Evolutionary conservation across 108 stramenopile species (phyloP).

Genomic region (Pseudonitzschia multiseries): DNA sequence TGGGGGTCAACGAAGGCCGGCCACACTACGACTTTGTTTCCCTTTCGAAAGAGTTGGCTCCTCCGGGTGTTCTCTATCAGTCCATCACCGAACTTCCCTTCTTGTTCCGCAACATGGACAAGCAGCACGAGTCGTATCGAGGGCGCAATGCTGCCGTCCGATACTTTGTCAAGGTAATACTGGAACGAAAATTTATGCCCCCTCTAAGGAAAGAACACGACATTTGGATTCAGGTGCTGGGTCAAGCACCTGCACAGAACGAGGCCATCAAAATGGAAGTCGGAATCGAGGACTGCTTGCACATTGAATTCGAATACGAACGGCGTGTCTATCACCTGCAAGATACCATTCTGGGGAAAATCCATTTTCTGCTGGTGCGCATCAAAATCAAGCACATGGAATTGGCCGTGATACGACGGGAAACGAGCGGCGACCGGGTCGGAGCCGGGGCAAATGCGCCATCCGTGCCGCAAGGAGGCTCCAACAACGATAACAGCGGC

Average conservation of each 20-base stretch:
- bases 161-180: constrained; percentile 92
- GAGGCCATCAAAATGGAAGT: constrained; percentile 98
- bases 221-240: constrained; percentile 83
- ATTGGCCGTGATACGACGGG: constrained; percentile 95
- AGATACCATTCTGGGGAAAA: constrained; percentile 95
- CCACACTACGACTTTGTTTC: constrained; percentile 92
- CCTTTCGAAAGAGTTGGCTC: constrained; percentile 91
- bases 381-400: constrained; percentile 99
- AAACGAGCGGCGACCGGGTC: constrained; percentile 88
- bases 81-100: constrained; percentile 73
- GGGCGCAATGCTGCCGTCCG: constrained; percentile 95
- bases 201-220: constrained; percentile 88
- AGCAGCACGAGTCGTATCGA: constrained; percentile 88
- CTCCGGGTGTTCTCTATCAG: constrained; percentile 88
- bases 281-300: constrained; percentile 99
- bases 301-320: constrained; percentile 99
- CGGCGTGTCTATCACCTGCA: constrained; percentile 87
- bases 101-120: constrained; percentile 85
- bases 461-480: constrained; percentile 14
- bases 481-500: constrained; percentile 27
- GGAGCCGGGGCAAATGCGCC: constrained; percentile 39
- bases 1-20: constrained; percentile 75
- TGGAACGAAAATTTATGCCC: constrained; percentile 88
- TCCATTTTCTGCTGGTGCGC: constrained; percentile 96
- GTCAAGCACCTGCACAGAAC: constrained; percentile 70